Base-by-base conservation (phyloP, 2,329 filamentous ascomycete genomes). In the Xylariales sp. region DNA sequence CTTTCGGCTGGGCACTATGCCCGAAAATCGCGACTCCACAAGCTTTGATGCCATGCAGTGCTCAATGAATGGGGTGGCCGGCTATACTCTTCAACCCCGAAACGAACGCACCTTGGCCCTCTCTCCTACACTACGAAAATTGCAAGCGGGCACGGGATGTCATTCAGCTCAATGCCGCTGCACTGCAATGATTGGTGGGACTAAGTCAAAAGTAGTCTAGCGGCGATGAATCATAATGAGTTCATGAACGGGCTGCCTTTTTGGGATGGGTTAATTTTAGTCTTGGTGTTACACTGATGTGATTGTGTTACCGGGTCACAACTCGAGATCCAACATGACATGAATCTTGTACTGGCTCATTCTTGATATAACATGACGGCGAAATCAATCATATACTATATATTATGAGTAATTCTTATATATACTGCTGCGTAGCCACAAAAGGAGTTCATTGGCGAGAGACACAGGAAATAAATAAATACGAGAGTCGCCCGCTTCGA, bases 211-310 rank as follows among this genome's bases (percentile, higher is more conserved):
- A 21, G 17, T 5, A 14, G 34, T 15, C 21, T 37, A 37, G 34
- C 34, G 34, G 23, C 24, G 34, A 37, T 37, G 34, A 37, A 37
- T 37, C 34, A 37, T 37, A 37, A 37, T 37, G n/a, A n/a, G n/a
- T n/a, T n/a, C n/a, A n/a, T 35, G 33, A 35, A 25, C 33, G 28
- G 24, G 33, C 33, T 25, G 21, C 17, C 24, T n/a, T 14, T 19
- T 13, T 13, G 7, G 21, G 24, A 12, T 20, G 20, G 13, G 30
- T 12, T 11, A 11, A 13, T 24, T 17, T 14, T 15, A 15, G 12
- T 25, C n/a, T 14, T 5, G 34, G 20, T 18, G 12, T n/a, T 29
- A 11, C 24, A 16, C 34, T 17, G 17, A 18, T 14, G 7, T 8
- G 6, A 12, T 19, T 14, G 4, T 37, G 34, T 37, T 17, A 37